Base-by-base conservation (phyloP, 2,329 filamentous ascomycete species). In the Neonectria coccinea region DNA sequence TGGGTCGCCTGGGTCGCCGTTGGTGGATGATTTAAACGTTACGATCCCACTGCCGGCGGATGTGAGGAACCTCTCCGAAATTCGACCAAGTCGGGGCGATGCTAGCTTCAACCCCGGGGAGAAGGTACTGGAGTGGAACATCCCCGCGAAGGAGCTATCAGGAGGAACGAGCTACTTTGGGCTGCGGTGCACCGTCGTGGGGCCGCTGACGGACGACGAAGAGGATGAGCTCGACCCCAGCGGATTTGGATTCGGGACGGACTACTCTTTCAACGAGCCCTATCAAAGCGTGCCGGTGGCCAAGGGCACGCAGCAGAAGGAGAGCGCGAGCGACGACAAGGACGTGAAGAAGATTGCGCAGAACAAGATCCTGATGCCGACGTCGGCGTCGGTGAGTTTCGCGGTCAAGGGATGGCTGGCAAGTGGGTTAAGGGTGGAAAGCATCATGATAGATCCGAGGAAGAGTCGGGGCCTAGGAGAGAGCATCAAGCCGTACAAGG, bases 401-500 rank as follows among this genome's bases (percentile, higher is more conserved):
- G 84, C 88, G 1, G 86, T 91, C 52, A 91, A 90, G 77, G 89
- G 89, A 5, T 91, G 89, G 88, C 75, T 91, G 71, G 84, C 89
- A 16, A 91, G 89, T 73, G 89, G 89, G 4, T 82, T 91, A 53
- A 90, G 86, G 76, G 85, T 91, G 31, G 89, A 91, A 70, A 89
- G 88, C 78, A 86, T 94, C 74, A 75, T 89, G 75, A 78, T 93
- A 71, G 85, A 94, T 76, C 83, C 88, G n/a, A 90, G 92, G 77
- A 94, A 91, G 81, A 97, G 93, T 78, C 88, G 91, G 62, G 96
- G 96, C 0, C 74, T 99, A 50, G 93, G 93, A 0, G 93, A 97
- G 70, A 89, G 92, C 2, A 89, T 98, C 42, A 97, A 94, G 80
- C 96, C 96, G 25, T 98, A 97, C 80, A 99, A 98, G 81, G 96